phyloP scores from a whole-genome alignment of 108 stramenopile species.

The Cyclostephanos tholiformis region DNA sequence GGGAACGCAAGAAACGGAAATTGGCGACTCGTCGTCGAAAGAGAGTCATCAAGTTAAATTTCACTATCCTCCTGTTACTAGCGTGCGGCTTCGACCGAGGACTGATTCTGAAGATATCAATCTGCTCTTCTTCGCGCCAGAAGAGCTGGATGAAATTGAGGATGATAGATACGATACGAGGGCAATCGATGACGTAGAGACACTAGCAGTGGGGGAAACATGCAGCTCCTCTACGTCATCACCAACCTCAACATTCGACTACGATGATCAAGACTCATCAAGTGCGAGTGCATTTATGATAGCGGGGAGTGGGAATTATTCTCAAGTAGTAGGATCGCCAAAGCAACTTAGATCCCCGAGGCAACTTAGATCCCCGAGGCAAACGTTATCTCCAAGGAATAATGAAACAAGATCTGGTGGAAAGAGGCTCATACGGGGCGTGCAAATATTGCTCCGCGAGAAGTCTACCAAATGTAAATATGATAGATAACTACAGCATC shows the following conservation, averaged over 20 bases:
- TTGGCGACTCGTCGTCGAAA: neutral
- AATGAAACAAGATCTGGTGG: neutral
- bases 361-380: neutral
- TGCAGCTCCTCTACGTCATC: conserved; percentile 14
- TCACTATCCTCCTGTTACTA: conserved; percentile 80
- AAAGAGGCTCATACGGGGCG: conserved; percentile 29
- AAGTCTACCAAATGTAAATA: conserved; percentile 10
- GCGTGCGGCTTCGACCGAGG: conserved; percentile 67
- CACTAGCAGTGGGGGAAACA: conserved; percentile 58
- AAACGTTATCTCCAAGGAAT: neutral
- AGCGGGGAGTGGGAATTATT: conserved; percentile 2
- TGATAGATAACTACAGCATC: neutral
- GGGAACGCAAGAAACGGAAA: conserved; percentile 27
- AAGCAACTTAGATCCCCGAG: neutral
- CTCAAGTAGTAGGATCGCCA: neutral
- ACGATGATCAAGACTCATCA: conserved; percentile 12
- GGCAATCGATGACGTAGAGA: conserved; percentile 79
- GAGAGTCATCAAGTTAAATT: conserved; percentile 60
- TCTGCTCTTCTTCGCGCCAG: conserved; percentile 73
- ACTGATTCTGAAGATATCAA: conserved; percentile 62
- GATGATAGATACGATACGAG: conserved; percentile 72
- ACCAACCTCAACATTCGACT: conserved; percentile 1
- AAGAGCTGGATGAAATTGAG: conserved; percentile 80
- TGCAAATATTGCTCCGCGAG: conserved; percentile 47
- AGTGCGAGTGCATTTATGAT: conserved; percentile 1